These are phyloP conservation scores for Metarhizium sp. DNA, from an alignment of 2,329 filamentous ascomycete genomes.

Conservation along the genomic window DNA sequence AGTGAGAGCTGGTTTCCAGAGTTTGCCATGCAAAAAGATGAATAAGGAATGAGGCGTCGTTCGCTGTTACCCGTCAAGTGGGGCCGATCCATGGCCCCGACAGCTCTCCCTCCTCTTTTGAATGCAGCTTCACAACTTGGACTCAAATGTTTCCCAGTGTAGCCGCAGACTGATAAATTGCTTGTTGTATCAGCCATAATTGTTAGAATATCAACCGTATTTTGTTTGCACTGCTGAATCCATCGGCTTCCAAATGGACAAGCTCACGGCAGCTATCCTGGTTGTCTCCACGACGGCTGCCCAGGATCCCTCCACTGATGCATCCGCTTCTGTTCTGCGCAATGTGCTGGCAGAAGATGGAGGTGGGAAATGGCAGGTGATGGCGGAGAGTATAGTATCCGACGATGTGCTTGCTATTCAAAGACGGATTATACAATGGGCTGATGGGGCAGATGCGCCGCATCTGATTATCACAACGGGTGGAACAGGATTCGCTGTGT, in stretches of 20 bases:
- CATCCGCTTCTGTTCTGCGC: constrained; percentile 56
- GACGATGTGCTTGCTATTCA: constrained; percentile 73
- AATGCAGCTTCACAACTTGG: too few species aligned
- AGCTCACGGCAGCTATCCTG: constrained; percentile 67
- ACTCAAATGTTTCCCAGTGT: too few species aligned
- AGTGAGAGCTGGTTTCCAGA: too few species aligned
- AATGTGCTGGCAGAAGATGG: constrained; percentile 61
- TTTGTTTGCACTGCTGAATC: background rate
- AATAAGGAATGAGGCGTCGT: too few species aligned
- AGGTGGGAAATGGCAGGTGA: constrained; percentile 61
- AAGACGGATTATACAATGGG: constrained; percentile 59
- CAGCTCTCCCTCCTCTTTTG: too few species aligned
- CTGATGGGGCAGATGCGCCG: constrained; percentile 52
- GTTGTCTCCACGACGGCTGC: constrained; percentile 87
- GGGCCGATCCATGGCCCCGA: background rate
- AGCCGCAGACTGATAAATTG: too few species aligned
- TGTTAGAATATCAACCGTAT: too few species aligned
- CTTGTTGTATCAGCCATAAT: too few species aligned
- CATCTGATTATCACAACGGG: constrained; percentile 85
- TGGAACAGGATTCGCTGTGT: constrained; percentile 82
- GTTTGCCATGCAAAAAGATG: too few species aligned
- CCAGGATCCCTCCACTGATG: constrained; percentile 69
- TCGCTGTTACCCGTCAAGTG: background rate
- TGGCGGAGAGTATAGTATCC: constrained; percentile 64
- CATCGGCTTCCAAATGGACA: constrained; percentile 15